Evolutionary conservation across 371 early-diverging fungal genomes (phyloP), one percentile per base, ranked within the genome.

Genomic region (Mucor circinelloides): DNA sequence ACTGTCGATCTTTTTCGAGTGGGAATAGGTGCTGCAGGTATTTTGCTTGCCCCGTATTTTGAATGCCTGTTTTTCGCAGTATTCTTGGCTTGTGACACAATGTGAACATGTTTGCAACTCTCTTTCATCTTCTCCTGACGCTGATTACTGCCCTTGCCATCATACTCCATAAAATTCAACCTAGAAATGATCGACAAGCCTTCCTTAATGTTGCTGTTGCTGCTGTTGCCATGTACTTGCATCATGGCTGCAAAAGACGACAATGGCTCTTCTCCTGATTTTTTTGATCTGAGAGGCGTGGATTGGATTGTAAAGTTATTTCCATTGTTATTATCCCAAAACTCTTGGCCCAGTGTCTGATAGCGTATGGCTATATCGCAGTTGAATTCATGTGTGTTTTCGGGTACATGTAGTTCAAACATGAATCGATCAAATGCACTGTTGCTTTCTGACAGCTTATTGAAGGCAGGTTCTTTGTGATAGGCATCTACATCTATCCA

Each of bases 281-380:
- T 27, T 52, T 9, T 27, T 27, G 52, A 3, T 52, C 13, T 13
- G 19, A 23, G 23, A 3, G 52, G 27, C 27, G 3, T 21, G 32
- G 52, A 38, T 40, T 54, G 63, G 2, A 52, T 13, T 19, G 10
- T 36, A 25, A 60, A 90, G 74, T 91, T 88, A 36, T 70, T 64
- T 9, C 88, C 87, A 30, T 69, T 65, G 78, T 91, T 89, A 70
- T 88, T 91, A 75, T 93, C 93, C 93, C 93, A 93, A 70, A 79
- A 81, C 69, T 85, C 86, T n/a, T 76, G 77, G 31, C 83, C 82
- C 40, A 72, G 70, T 34, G 88, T 88, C 7, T 74, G 69, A 68
- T 90, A 91, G 32, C 83, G 71, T 10, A 91, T 76, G 21, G 90
- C 90, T 60, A 93, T 73, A n/a, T 54, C 28, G 23, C 63, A 63